Conservation (phyloP, 163 green algal species). For the Trebouxiophyceae sp. region DNA sequence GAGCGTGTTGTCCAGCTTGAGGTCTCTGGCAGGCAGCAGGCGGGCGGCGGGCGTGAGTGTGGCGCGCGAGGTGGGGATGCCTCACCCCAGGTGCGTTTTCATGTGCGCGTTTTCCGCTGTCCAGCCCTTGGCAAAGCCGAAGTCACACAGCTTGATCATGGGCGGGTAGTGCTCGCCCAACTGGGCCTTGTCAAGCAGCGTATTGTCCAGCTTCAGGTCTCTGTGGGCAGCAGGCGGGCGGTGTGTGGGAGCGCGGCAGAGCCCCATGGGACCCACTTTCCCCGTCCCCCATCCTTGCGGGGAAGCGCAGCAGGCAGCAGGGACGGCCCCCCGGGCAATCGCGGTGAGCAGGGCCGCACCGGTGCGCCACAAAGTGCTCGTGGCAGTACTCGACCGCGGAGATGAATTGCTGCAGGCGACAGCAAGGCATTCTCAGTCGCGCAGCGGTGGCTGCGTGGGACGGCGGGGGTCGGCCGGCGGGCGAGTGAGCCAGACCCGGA, state of each 20-base stretch:
- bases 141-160: conserved; percentile 91
- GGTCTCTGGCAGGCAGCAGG: conserved; percentile 68
- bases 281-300: too few relatives aligned
- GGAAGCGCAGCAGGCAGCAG: too few relatives aligned
- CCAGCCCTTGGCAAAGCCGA: conserved; percentile 92
- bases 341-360: conserved; percentile 15
- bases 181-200: conserved; percentile 48
- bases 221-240: conserved; percentile 11
- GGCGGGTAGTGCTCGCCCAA: conserved; percentile 32
- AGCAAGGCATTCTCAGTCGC: background rate
- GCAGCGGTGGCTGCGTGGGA: too few relatives aligned
- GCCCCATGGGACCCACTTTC: too few relatives aligned
- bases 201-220: conserved; percentile 93
- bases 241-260: too few relatives aligned
- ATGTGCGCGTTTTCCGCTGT: conserved; percentile 65
- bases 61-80: too few relatives aligned
- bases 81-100: conserved; percentile 76
- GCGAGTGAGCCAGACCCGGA: too few relatives aligned
- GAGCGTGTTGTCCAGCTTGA: conserved; percentile 93
- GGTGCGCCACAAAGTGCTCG: conserved; percentile 61
- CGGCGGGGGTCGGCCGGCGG: too few relatives aligned
- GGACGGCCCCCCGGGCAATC: too few relatives aligned
- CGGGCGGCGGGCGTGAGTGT: too few relatives aligned
- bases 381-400: conserved; percentile 80
- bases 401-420: conserved; percentile 66